Conservation (phyloP, 2,329 filamentous ascomycete genomes). For the Colletotrichum sp. region DNA sequence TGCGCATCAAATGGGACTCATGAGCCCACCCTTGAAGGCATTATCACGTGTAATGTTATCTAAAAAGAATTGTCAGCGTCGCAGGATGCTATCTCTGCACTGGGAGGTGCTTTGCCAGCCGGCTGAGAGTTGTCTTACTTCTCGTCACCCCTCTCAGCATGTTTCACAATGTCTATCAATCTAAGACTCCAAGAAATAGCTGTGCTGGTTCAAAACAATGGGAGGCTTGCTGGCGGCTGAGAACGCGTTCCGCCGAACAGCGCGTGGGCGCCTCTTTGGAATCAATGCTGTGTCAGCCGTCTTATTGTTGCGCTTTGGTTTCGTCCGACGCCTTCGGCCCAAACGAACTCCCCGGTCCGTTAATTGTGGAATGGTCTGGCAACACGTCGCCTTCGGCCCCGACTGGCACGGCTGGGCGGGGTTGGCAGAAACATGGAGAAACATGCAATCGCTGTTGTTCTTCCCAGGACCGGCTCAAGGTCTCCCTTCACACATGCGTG, state of each 20-base stretch:
- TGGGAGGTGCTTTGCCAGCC: not conserved
- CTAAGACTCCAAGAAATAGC: not conserved
- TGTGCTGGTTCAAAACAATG: not conserved
- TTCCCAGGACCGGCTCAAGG: not conserved
- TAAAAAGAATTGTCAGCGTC: not conserved
- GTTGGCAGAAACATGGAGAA: not conserved
- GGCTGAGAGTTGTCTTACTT: not conserved
- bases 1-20: not conserved
- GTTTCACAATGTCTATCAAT: not conserved
- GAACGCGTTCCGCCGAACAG: not conserved
- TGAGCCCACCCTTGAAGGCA: not conserved
- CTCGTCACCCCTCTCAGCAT: not conserved
- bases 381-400: not conserved
- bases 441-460: not conserved
- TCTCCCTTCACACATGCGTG: not conserved
- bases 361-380: not conserved
- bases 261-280: not conserved
- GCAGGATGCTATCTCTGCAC: not conserved
- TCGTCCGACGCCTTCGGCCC: not conserved
- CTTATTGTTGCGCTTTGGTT: not conserved
- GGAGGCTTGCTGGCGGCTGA: not conserved
- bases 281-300: not conserved
- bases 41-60: not conserved
- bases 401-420: not conserved
- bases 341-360: not conserved